Evolutionary conservation across 192 early-diverging fungal species (phyloP), one percentile per base, ranked within the genome.

Genomic region (Kappamyces sp.): DNA sequence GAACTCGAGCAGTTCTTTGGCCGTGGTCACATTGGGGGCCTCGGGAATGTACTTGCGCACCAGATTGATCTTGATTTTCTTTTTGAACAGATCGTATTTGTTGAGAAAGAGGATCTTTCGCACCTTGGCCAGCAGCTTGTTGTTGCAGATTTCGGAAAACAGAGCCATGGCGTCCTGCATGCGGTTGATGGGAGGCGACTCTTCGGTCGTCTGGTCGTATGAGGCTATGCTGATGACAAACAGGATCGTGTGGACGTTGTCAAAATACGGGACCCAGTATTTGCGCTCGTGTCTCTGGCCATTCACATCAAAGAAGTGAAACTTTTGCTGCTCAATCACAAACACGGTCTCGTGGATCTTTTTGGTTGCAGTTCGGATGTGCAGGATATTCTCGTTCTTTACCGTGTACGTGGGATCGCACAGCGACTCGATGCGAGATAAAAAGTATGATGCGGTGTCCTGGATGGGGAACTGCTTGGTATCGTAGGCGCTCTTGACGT

Each of bases 251-350:
- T 49, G 22, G 12, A 77, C 73, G 49, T 84, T 78, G 59, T 84
- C 82, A 65, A 84, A 84, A 57, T 84, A 84, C 4, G 82, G 78
- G 11, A 76, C 81, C 82, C 82, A 85, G 55, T 85, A 73, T 55
- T 78, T 78, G 11, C 83, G 37, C 42, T 84, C 60, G 14, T 76
- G 73, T 53, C 81, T 73, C 60, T 85, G 83, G 8, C 83, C 83
- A 12, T 84, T 84, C 0, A 85, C 83, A 65, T 85, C 83, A 62
- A 68, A 85, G 60, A 85, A 22, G 22, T 22, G 22, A 6, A 55
- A 66, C 4, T 15, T 6, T 5, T 34, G 14, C 38, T 52, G 41
- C 30, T 60, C 59, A 31, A 47, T 60, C 15, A 45, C 30, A 32
- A 60, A 55, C 12, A 55, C 32, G n/a, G 54, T 55, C 11, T 55